Conservation (phyloP, 2,329 filamentous ascomycete species). For the Simplicillium sp. region DNA sequence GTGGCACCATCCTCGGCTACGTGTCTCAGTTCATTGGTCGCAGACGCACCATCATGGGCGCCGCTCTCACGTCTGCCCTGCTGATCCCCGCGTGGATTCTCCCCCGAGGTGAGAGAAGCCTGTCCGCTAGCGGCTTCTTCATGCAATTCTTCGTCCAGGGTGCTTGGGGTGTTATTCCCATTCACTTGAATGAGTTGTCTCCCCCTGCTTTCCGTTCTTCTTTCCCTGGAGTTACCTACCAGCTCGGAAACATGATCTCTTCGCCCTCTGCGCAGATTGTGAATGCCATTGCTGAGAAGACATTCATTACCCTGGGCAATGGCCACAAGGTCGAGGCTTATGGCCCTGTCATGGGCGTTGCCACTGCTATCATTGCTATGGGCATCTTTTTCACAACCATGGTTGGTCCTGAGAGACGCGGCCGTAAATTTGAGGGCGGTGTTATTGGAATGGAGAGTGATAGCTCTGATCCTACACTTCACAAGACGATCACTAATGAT, state of each 20-base stretch:
- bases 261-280: constrained; percentile 68
- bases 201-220: constrained; percentile 61
- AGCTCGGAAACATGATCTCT: constrained; percentile 67
- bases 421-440: constrained; percentile 57
- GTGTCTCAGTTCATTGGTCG: constrained; percentile 67
- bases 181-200: constrained; percentile 66
- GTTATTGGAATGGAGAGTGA: constrained; percentile 24
- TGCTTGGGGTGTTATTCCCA: constrained; percentile 59
- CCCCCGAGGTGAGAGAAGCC: constrained; percentile 45
- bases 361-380: constrained; percentile 64
- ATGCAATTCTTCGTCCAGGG: constrained; percentile 61
- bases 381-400: constrained; percentile 61
- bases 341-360: constrained; percentile 65
- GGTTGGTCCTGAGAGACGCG: constrained; percentile 66
- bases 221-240: constrained; percentile 64
- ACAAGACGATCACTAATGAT: constrained; percentile 20
- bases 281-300: constrained; percentile 60
- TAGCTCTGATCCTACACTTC: constrained; percentile 3
- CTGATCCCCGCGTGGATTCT: constrained; percentile 66
- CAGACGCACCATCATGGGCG: constrained; percentile 54
- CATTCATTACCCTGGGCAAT: constrained; percentile 40
- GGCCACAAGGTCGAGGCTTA: constrained; percentile 59
- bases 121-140: constrained; percentile 58
- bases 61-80: constrained; percentile 48
- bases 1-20: constrained; percentile 66